These are phyloP conservation scores for Globomyces sp. DNA, from an alignment of 371 early-diverging fungal species.

Conservation along the genomic window DNA sequence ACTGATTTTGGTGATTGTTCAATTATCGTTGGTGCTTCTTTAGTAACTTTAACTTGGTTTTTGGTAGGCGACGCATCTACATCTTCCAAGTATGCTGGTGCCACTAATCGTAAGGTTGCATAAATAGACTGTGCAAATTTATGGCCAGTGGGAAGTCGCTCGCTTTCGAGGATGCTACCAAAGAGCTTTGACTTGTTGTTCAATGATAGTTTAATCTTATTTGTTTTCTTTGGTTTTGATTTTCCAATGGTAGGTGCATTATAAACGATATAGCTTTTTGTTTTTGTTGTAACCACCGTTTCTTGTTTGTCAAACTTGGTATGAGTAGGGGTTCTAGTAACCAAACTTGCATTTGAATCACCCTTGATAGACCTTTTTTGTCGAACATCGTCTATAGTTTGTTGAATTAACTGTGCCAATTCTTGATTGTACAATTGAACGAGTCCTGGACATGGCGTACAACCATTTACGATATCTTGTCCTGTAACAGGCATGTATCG, in stretches of 20 bases:
- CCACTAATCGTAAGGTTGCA: background rate
- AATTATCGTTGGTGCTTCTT: conserved; percentile 4
- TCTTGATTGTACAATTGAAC: conserved; percentile 81
- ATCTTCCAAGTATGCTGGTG: background rate
- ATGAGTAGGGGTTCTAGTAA: background rate
- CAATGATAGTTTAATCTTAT: background rate
- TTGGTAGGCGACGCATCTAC: background rate
- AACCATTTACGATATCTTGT: conserved; percentile 70
- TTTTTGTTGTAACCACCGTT: background rate
- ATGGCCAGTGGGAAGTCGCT: background rate
- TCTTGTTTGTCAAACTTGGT: background rate
- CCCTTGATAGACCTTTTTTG: background rate
- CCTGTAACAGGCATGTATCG: conserved; percentile 75
- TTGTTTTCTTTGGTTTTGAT: background rate
- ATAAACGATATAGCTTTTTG: background rate
- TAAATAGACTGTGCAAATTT: background rate
- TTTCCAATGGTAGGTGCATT: background rate
- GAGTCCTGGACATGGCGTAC: conserved; percentile 79
- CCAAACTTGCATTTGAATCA: background rate
- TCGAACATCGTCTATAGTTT: conserved; percentile 25
- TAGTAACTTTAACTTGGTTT: background rate
- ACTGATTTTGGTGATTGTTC: background rate
- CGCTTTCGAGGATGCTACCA: conserved; percentile 6
- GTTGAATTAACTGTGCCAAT: conserved; percentile 64
- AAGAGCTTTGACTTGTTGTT: background rate